Percentiles rank a stretch among this genome's conserved stretches.
Conservation (phyloP, 805 yeast species). For the Hanseniaspora valbyensis region DNA sequence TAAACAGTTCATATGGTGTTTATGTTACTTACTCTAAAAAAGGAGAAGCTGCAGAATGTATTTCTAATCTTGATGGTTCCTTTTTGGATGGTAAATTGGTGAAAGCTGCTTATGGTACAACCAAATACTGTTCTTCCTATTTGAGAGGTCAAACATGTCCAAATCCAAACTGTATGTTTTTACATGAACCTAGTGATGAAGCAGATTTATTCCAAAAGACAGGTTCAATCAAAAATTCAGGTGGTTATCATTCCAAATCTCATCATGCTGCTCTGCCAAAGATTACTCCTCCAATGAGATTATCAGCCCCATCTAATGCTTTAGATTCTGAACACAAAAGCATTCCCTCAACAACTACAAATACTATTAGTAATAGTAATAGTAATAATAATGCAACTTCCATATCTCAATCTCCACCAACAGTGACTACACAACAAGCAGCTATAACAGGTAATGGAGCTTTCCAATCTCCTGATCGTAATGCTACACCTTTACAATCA, state of each 20-base stretch:
- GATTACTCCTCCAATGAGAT: constrained; percentile 18
- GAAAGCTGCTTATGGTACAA: constrained; percentile 95
- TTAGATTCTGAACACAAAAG: constrained; percentile 28
- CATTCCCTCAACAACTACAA: constrained; percentile 4
- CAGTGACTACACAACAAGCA: neutral
- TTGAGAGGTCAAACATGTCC: constrained; percentile 93
- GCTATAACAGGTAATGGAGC: too few species aligned
- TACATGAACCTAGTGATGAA: constrained; percentile 99
- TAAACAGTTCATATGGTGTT: constrained; percentile 77
- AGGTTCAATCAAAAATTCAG: neutral
- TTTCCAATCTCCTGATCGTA: neutral
- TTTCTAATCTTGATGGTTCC: constrained; percentile 83
- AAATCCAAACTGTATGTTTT: constrained; percentile 96
- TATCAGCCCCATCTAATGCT: constrained; percentile 32
- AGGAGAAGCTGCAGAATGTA: constrained; percentile 92
- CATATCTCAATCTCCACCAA: constrained; percentile 1
- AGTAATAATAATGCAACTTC: neutral
- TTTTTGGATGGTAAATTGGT: constrained; percentile 80
- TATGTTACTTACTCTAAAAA: constrained; percentile 87
- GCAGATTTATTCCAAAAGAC: constrained; percentile 86
- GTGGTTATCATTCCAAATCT: constrained; percentile 15
- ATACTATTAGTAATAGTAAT: too few species aligned
- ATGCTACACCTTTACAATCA: neutral
- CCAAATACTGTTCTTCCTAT: constrained; percentile 95
- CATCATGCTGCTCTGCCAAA: constrained; percentile 46